Evolutionary conservation across 768 basidiomycete species (phyloP).

Genomic region (Russula ochroleuca): DNA sequence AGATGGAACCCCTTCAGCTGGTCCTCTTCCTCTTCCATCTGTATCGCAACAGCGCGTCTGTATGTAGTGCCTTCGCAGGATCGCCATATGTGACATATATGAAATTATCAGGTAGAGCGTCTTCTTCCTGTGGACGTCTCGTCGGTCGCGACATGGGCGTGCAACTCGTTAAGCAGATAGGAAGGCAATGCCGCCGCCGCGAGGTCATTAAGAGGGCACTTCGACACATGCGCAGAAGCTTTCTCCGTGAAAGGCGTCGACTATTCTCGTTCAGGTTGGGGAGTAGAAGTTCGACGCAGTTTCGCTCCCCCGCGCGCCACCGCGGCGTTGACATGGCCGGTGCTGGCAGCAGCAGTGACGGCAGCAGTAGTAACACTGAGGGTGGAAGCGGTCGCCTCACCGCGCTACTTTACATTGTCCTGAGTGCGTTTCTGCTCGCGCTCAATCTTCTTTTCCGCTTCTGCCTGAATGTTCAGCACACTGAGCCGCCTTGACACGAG

Average conservation of each 20-base stretch:
- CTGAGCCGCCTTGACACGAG: conserved; percentile 39
- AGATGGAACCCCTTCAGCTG: neutral
- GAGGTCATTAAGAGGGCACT: conserved; percentile 11
- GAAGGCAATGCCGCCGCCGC: conserved; percentile 13
- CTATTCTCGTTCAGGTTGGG: conserved; percentile 19
- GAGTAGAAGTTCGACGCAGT: conserved; percentile 11
- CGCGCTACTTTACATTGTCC: conserved; percentile 48
- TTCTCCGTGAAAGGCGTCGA: conserved; percentile 17
- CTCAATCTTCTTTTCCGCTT: conserved; percentile 57
- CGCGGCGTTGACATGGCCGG: neutral
- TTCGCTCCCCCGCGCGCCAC: neutral
- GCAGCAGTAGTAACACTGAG: too few relatives aligned
- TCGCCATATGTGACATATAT: conserved; percentile 22
- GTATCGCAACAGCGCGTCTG: conserved; percentile 19
- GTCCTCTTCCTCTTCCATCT: conserved; percentile 27
- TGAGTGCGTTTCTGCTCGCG: conserved; percentile 47
- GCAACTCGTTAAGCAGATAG: conserved; percentile 19
- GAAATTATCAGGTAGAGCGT: conserved; percentile 9
- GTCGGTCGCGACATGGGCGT: conserved; percentile 18
- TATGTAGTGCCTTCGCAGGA: conserved; percentile 20
- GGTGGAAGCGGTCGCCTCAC: conserved; percentile 34
- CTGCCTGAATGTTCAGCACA: conserved; percentile 61
- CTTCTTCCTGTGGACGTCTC: conserved; percentile 27
- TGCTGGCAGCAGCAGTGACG: neutral
- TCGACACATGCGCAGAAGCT: neutral